Base-by-base conservation (phyloP, 805 yeast species). In the Barnettozyma wickerhamii region DNA sequence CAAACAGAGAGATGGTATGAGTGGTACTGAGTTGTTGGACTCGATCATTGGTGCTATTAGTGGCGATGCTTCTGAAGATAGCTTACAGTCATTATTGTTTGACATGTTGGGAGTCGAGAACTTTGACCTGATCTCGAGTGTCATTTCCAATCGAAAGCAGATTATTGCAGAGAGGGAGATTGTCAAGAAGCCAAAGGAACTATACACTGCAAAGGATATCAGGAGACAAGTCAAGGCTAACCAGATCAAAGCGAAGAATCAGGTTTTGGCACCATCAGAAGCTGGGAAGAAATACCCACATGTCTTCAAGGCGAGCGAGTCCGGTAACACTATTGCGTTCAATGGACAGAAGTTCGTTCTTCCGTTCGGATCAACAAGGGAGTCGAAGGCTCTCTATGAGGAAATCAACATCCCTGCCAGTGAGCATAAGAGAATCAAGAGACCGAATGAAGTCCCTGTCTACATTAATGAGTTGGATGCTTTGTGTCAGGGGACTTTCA, bases 61-160 rank as follows among this genome's bases (percentile, higher is more conserved):
- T 3, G 52, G 68, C 0, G 65, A 65, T 15, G 49, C 63, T 7
- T 63, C 70, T 9, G 82, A 79, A 31, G 84, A 76, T 27, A 79
- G 75, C 29, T 53, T 85, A 10, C 96, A 90, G 54, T 78, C 85
- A 6, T 65, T 76, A 6, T 63, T 93, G 31, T 79, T 87, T 45
- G 96, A 89, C 58, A 68, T 86, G 7, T 60, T 93, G 1, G 99
- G 99, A 0, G 84, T 79, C 51, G 96, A 88, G 19, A 84, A 87
- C 55, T 73, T 93, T 46, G 96, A 88, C 40, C 62, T 90, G 37
- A 84, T 90, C 9, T 72, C 88, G 1, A 73, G 69, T 33, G 62
- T 88, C 10, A 59, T 87, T 4, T 73, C 72, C 38, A 62, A 75
- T 37, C 74, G 69, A 50, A 52, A 52, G 0, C 55, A 52, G 13